A percentile compares a stretch with the other conserved stretches of the same genome.
These are phyloP conservation scores for Luzula sylvatica DNA, from an alignment of 176 grass and related monocot species.

Conservation along the genomic window DNA sequence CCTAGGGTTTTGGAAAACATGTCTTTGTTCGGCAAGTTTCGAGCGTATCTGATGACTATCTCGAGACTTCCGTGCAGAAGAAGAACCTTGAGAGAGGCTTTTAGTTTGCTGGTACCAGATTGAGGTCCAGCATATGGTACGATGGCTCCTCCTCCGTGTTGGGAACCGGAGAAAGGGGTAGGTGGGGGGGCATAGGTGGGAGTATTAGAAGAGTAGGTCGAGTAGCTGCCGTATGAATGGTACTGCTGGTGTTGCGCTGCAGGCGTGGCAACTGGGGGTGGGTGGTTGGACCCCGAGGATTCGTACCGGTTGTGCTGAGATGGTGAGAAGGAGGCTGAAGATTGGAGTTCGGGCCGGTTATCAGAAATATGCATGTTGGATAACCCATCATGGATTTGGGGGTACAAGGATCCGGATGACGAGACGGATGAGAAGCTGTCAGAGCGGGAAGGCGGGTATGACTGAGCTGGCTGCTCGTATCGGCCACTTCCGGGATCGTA, in stretches of 20 bases:
- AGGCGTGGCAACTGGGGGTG: not conserved
- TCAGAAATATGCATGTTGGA: slow-evolving; percentile 19
- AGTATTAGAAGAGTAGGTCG: not conserved
- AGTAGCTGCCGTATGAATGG: not conserved
- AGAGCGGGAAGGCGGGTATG: not conserved
- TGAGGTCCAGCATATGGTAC: not conserved
- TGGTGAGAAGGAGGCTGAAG: not conserved
- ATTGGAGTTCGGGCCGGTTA: not conserved
- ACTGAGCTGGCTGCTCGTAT: not conserved
- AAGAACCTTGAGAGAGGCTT: slow-evolving; percentile 32
- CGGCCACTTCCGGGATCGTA: not conserved
- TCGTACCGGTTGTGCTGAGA: not conserved
- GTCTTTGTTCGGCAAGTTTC: slow-evolving; percentile 87
- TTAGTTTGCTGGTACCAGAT: not conserved
- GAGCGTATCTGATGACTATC: slow-evolving; percentile 53
- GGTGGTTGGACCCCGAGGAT: not conserved
- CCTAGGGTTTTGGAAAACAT: slow-evolving; percentile 56
- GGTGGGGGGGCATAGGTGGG: not conserved
- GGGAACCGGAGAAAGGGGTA: not conserved
- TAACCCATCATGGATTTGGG: slow-evolving; percentile 4
- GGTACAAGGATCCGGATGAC: not conserved
- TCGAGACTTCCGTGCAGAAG: slow-evolving; percentile 85
- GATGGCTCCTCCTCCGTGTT: not conserved
- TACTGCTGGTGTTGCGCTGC: not conserved
- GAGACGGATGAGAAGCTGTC: not conserved